Evolutionary conservation across 2,329 filamentous ascomycete species (phyloP).

Genomic region (Podosphaera aphanis): DNA sequence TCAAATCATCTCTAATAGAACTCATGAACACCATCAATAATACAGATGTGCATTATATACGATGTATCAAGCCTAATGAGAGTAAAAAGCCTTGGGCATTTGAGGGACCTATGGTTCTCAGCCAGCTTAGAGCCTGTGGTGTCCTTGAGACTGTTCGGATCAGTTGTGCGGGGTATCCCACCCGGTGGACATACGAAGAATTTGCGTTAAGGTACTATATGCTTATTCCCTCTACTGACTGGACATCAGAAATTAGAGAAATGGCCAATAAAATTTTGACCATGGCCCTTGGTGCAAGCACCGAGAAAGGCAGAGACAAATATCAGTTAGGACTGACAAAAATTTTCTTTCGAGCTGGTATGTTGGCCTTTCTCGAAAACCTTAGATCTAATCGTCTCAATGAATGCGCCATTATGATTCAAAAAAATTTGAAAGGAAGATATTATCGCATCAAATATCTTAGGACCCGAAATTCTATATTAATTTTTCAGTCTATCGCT

Average conservation of each 20-base stretch:
- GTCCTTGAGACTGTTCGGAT: conserved; percentile 95
- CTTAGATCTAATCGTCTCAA: conserved; percentile 75
- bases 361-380: conserved; percentile 95
- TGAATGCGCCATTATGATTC: conserved; percentile 87
- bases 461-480: conserved; percentile 59
- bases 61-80: conserved; percentile 97
- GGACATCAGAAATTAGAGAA: conserved; percentile 80
- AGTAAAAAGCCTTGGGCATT: conserved; percentile 94
- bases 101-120: conserved; percentile 94
- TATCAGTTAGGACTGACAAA: conserved; percentile 95
- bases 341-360: conserved; percentile 97
- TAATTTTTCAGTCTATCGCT: conserved; percentile 54
- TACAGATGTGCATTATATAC: conserved; percentile 96
- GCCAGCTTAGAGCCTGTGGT: conserved; percentile 91
- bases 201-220: conserved; percentile 97
- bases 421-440: conserved; percentile 90
- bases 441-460: conserved; percentile 86
- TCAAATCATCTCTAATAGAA: conserved; percentile 94
- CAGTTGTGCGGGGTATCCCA: conserved; percentile 90
- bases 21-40: conserved; percentile 95
- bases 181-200: conserved; percentile 95
- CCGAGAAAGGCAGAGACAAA: conserved; percentile 58
- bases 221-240: conserved; percentile 69
- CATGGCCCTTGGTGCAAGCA: conserved; percentile 63
- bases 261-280: conserved; percentile 86